A percentile compares a stretch with the other conserved stretches of the same genome.
These are phyloP conservation scores for Epichloe sylvatica DNA, from an alignment of 2,329 filamentous ascomycete species.

Conservation along the genomic window DNA sequence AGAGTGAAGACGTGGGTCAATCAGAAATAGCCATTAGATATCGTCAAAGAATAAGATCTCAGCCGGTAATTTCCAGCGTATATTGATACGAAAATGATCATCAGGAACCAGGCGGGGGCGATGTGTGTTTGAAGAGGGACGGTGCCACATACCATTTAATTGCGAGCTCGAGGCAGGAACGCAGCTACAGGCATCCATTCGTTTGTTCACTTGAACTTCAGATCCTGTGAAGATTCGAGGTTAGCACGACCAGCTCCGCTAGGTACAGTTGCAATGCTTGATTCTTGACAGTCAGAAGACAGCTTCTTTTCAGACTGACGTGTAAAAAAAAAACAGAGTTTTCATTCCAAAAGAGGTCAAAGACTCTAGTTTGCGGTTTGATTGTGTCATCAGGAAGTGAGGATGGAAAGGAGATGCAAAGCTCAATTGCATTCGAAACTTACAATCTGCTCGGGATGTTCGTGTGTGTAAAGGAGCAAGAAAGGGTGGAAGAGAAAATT, in stretches of 20 bases:
- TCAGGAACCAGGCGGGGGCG: conserved; percentile 14
- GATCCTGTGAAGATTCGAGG: conserved; percentile 3
- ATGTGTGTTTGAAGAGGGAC: background rate
- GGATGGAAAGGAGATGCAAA: conserved; percentile 1
- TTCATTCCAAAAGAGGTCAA: conserved; percentile 75
- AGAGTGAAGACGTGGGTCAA: conserved; percentile 15
- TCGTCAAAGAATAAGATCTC: conserved; percentile 61
- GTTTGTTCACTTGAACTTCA: conserved; percentile 6
- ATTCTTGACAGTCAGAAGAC: conserved; percentile 3
- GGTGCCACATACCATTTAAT: background rate
- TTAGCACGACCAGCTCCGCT: conserved; percentile 13
- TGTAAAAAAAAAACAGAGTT: conserved; percentile 67
- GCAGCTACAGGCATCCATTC: background rate
- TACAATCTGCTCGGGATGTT: conserved; percentile 7
- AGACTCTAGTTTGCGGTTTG: conserved; percentile 96
- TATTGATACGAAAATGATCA: conserved; percentile 57
- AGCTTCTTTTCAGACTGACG: conserved; percentile 70
- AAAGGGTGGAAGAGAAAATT: conserved; percentile 11
- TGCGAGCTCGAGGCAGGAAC: background rate
- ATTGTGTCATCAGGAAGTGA: conserved; percentile 59
- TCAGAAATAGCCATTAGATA: conserved; percentile 82
- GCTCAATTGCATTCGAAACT: conserved; percentile 3
- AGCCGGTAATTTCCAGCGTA: conserved; percentile 95
- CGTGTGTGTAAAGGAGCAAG: conserved; percentile 4
- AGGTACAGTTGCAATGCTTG: background rate